These are phyloP conservation scores for Cercospora brassicicola DNA, from an alignment of 2,329 filamentous ascomycete species.

Conservation along the genomic window DNA sequence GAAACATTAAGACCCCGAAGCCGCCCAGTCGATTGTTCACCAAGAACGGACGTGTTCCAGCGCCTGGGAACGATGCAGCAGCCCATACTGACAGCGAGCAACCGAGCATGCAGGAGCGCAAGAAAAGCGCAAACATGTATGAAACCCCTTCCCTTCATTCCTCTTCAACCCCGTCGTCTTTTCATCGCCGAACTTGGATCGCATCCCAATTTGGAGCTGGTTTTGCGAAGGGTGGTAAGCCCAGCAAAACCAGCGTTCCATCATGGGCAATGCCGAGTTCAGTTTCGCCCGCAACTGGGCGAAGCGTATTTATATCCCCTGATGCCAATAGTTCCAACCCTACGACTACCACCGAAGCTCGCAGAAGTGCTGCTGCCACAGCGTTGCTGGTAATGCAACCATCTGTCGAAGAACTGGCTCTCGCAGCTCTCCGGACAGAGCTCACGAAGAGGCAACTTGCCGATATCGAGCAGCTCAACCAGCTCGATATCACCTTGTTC, in stretches of 20 bases:
- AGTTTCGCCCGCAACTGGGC: constrained; percentile 15
- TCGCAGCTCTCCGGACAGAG: constrained; percentile 19
- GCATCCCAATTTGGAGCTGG: constrained; percentile 25
- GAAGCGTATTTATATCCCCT: neutral
- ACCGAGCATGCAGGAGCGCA: constrained; percentile 33
- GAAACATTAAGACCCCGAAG: constrained; percentile 38
- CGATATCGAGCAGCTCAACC: constrained; percentile 24
- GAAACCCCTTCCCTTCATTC: constrained; percentile 23
- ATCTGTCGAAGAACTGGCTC: constrained; percentile 23
- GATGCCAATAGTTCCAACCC: neutral
- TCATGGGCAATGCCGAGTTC: constrained; percentile 35
- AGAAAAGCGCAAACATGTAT: constrained; percentile 39
- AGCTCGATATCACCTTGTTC: constrained; percentile 33
- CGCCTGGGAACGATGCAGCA: constrained; percentile 11
- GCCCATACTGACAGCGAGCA: constrained; percentile 24
- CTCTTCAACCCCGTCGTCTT: constrained; percentile 18
- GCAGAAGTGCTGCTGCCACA: neutral
- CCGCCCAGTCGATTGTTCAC: constrained; percentile 33
- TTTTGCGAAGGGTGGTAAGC: constrained; percentile 20
- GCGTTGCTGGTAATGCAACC: constrained; percentile 8
- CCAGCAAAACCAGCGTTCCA: constrained; percentile 26
- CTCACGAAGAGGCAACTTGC: neutral
- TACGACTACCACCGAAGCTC: neutral
- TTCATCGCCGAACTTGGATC: constrained; percentile 20
- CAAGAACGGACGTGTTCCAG: constrained; percentile 23